These are phyloP conservation scores for Brachypodium distachyon DNA, from an alignment of 202 grass and related monocot species.

Conservation along the genomic window DNA sequence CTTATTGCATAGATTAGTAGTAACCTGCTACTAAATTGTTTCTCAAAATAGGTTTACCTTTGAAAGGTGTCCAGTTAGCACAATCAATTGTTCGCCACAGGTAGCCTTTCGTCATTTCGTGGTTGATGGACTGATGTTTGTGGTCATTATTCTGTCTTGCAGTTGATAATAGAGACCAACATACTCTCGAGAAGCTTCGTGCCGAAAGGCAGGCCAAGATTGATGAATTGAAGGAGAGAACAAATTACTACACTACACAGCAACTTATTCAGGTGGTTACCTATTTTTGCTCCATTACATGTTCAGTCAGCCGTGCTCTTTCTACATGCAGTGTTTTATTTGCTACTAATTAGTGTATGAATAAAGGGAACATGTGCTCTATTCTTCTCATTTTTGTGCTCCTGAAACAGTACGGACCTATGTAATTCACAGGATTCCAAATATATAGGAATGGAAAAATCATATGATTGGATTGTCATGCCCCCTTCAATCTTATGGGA, in stretches of 20 bases:
- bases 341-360: not conserved
- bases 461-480: too few species aligned
- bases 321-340: not conserved
- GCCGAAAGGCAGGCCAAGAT: conserved; percentile 75
- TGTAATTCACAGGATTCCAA: too few species aligned
- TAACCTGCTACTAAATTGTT: not conserved
- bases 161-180: conserved; percentile 72
- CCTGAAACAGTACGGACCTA: not conserved
- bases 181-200: conserved; percentile 64
- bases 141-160: conserved; percentile 13
- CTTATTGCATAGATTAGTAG: not conserved
- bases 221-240: conserved; percentile 87
- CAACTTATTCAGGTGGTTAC: conserved; percentile 80
- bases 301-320: not conserved
- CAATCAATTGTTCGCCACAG: not conserved
- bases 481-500: too few species aligned
- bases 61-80: not conserved
- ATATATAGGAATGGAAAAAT: too few species aligned
- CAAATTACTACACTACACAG: conserved; percentile 90
- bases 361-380: not conserved
- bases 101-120: too few species aligned
- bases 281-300: not conserved
- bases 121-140: too few species aligned
- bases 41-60: not conserved
- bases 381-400: not conserved